Conservation (phyloP, 345 rosid genomes). For the Mallotus nudiflorus region DNA sequence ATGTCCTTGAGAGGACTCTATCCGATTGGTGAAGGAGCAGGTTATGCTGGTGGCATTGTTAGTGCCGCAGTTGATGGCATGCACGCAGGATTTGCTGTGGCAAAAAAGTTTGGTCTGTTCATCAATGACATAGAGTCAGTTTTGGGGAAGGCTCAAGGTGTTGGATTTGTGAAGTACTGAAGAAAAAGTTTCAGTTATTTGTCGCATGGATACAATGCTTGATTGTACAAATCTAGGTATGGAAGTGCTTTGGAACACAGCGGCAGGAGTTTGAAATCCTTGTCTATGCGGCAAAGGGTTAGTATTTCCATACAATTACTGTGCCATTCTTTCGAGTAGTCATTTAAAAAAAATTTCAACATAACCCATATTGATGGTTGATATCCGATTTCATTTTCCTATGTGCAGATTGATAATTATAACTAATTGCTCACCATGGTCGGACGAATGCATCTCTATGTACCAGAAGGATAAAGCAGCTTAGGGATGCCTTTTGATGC, state of each 20-base stretch:
- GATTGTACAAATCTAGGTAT: neutral
- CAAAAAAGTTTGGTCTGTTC: constrained; percentile 60
- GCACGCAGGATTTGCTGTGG: constrained; percentile 82
- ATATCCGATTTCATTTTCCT: neutral
- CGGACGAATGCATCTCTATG: constrained; percentile 1
- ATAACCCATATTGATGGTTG: neutral
- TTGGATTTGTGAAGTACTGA: constrained; percentile 65
- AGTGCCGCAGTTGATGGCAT: constrained; percentile 99
- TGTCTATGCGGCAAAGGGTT: constrained; percentile 12
- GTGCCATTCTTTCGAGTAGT: neutral
- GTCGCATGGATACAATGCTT: neutral
- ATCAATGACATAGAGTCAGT: constrained; percentile 55
- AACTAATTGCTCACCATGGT: neutral
- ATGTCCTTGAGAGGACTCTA: constrained; percentile 75
- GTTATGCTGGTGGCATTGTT: constrained; percentile 97
- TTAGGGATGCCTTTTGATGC: neutral
- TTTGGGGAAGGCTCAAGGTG: constrained; percentile 65
- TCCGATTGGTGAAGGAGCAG: constrained; percentile 98
- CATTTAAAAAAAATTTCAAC: neutral
- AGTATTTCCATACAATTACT: constrained; percentile 12
- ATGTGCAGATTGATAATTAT: constrained; percentile 14
- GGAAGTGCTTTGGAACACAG: neutral
- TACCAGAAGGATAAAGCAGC: neutral
- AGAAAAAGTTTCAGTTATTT: constrained; percentile 8
- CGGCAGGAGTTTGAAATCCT: constrained; percentile 8